phyloP scores from a whole-genome alignment of 108 stramenopile genomes.

The Craspedostauros australis region DNA sequence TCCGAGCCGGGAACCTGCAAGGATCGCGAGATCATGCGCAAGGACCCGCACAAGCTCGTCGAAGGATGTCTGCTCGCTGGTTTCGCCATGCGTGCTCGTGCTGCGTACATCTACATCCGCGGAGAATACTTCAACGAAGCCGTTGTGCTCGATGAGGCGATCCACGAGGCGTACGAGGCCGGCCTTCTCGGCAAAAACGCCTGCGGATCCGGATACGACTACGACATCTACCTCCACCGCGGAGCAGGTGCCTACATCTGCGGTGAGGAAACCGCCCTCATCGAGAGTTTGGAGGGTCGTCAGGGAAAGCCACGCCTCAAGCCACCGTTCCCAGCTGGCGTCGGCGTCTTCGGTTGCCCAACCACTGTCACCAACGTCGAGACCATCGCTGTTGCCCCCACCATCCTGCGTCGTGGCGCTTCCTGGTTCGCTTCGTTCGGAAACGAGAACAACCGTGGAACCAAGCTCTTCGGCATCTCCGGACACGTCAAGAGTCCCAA shows the following conservation, averaged over 20 bases:
- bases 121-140: conserved; percentile 99
- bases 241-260: conserved; percentile 99
- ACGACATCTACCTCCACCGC: conserved; percentile 98
- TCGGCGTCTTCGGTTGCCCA: conserved; percentile 98
- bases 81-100: conserved; percentile 98
- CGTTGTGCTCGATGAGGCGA: conserved; percentile 98
- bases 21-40: conserved; percentile 99
- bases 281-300: conserved; percentile 95
- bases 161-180: conserved; percentile 97
- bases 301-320: conserved; percentile 97
- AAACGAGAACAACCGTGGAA: conserved; percentile 95
- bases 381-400: conserved; percentile 97
- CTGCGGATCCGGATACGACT: conserved; percentile 97
- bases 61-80: conserved; percentile 99
- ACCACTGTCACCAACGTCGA: conserved; percentile 99
- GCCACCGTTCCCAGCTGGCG: conserved; percentile 99
- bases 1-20: conserved; percentile 99
- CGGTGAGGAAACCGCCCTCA: conserved; percentile 99
- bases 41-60: conserved; percentile 99
- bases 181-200: conserved; percentile 97
- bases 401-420: conserved; percentile 96
- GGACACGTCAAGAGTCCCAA: conserved; percentile 99
- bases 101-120: conserved; percentile 99
- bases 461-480: conserved; percentile 98
- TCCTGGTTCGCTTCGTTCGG: conserved; percentile 97